A percentile compares a stretch with the other conserved stretches of the same genome.
Evolutionary conservation across 208 protist genomes (phyloP).

Genomic region (Leishmania aethiopica): DNA sequence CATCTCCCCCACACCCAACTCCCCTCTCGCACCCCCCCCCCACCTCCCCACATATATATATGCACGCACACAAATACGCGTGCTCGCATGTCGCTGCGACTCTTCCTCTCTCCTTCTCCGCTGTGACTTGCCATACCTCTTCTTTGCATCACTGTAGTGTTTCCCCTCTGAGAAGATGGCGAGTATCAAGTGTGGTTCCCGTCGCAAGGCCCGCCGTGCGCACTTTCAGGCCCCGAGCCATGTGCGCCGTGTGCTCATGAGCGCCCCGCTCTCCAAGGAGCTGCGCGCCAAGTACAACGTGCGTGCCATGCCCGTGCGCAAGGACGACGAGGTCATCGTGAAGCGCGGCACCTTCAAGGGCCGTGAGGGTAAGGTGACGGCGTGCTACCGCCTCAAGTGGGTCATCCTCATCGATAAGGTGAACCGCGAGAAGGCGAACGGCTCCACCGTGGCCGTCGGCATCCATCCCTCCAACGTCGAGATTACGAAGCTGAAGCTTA

Average conservation of each 20-base stretch:
- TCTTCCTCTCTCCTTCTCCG: background rate
- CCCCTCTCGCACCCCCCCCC: background rate
- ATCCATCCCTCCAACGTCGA: slow-evolving; percentile 99
- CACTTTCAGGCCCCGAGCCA: slow-evolving; percentile 99
- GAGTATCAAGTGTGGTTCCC: slow-evolving; percentile 89
- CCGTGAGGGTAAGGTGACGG: slow-evolving; percentile 96
- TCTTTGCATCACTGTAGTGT: slow-evolving; percentile 5
- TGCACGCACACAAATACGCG: background rate
- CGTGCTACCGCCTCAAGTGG: slow-evolving; percentile 98
- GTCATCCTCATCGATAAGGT: slow-evolving; percentile 99
- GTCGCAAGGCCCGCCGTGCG: slow-evolving; percentile 98
- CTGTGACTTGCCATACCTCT: slow-evolving; percentile 1
- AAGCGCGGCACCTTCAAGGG: slow-evolving; percentile 97
- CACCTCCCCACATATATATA: background rate
- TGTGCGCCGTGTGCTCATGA: slow-evolving; percentile 98
- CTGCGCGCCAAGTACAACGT: slow-evolving; percentile 99
- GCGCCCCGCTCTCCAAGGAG: slow-evolving; percentile 98
- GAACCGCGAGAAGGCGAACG: slow-evolving; percentile 97
- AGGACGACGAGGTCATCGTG: slow-evolving; percentile 99
- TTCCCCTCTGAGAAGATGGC: slow-evolving; percentile 55
- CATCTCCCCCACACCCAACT: background rate
- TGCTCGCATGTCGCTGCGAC: background rate
- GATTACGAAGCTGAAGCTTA: slow-evolving; percentile 99
- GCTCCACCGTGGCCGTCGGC: slow-evolving; percentile 92
- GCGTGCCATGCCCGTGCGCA: slow-evolving; percentile 98